Evolutionary conservation across 2,329 filamentous ascomycete species (phyloP).

Genomic region (Thelonectria rubi): DNA sequence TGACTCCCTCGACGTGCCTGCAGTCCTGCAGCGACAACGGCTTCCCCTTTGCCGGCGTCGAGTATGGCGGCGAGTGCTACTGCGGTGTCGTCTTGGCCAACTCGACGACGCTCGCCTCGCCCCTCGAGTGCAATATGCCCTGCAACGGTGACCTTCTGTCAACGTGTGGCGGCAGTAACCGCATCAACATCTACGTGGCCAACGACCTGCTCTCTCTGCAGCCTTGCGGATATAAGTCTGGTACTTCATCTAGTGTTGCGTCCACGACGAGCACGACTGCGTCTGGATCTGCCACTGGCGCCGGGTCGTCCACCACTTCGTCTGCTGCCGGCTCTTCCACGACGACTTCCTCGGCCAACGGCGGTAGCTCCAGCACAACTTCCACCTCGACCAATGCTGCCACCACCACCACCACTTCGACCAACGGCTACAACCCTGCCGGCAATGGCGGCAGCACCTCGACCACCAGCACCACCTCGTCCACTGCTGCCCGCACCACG

Average conservation of each 20-base stretch:
- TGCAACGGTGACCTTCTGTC: conserved; percentile 59
- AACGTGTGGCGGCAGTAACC: conserved; percentile 55
- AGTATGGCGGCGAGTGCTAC: conserved; percentile 59
- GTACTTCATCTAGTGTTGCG: conserved; percentile 11
- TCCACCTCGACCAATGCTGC: neutral
- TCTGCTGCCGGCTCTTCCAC: conserved; percentile 11
- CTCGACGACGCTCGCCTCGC: conserved; percentile 49
- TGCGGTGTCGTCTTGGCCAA: conserved; percentile 64
- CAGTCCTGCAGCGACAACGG: conserved; percentile 53
- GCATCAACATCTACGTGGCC: conserved; percentile 58
- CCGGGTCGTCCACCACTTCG: conserved; percentile 22
- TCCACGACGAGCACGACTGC: conserved; percentile 13
- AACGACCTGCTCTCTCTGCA: conserved; percentile 59
- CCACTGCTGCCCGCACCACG: neutral
- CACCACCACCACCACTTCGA: neutral
- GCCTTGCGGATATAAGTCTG: conserved; percentile 55
- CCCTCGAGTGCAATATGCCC: conserved; percentile 57
- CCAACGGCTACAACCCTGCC: conserved; percentile 42
- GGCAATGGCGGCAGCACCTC: conserved; percentile 53
- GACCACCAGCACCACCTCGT: conserved; percentile 22
- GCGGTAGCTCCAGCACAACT: conserved; percentile 13
- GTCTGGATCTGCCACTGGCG: conserved; percentile 3
- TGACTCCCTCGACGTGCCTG: conserved; percentile 57
- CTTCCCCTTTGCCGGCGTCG: conserved; percentile 59
- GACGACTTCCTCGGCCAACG: conserved; percentile 22